Evolutionary conservation across 2,329 filamentous ascomycete genomes (phyloP), one percentile per base, ranked within the genome.

Genomic region (Beauveria caledonica): DNA sequence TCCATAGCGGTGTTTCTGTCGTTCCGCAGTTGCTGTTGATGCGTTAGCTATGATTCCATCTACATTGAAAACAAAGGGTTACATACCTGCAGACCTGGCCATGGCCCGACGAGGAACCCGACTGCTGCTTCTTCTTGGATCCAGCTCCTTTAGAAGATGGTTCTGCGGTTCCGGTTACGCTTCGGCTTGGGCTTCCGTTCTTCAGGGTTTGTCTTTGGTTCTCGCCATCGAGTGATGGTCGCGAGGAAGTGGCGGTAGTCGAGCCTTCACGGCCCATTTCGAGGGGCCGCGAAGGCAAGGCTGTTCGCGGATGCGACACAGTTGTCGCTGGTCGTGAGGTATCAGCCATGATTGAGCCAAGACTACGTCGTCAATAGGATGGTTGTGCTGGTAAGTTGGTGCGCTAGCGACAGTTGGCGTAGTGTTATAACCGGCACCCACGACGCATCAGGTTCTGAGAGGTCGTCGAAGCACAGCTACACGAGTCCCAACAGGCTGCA

Each of bases 1-100:
- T 86, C 94, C 94, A 99, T 42, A 99, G 77, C 25, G 94, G 94
- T 51, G 94, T 99, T 72, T 89, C 87, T 57, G 92, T 97, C 17
- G 94, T 97, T 61, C 88, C 88, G 72, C 94, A 99, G 74, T 99
- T 99, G 72, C 94, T 99, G 63, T 39, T 53, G 58, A 27, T 25
- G 27, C 1, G 40, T 61, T 17, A 61, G 60, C 21, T 46, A 42
- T 27, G 40, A 48, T 46, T n/a, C 46, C 23, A 44, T 13, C 39
- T n/a, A 36, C 51, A 4, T 29, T 46, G 2, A 33, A 33, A 8
- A 45, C 5, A 29, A 29, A 10, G 13, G 4, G 10, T 23, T 2
- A 21, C 60, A 19, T 60, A 60, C 60, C 60, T 62, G 61, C 61
- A 62, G 19, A 62, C 29, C 36, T 62, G 61, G 40, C 60, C 46